These are phyloP conservation scores for Oryza glumipatula DNA, from an alignment of 176 grass and related monocot genomes.

Conservation along the genomic window DNA sequence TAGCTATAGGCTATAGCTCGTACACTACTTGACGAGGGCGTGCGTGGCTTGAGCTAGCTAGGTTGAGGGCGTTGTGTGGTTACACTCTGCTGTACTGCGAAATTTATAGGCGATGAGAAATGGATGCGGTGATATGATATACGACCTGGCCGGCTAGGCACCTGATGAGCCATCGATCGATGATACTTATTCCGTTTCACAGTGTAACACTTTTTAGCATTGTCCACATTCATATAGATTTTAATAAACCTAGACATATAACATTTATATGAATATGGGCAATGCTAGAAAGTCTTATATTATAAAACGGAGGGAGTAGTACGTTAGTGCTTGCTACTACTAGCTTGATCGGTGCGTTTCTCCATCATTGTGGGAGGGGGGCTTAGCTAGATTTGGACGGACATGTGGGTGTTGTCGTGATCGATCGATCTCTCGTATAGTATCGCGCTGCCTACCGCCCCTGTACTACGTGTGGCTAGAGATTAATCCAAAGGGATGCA, in stretches of 20 bases:
- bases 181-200: too few species aligned
- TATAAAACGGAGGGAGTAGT: too few species aligned
- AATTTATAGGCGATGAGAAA: conserved; percentile 40
- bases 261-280: too few species aligned
- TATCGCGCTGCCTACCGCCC: background rate
- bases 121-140: background rate
- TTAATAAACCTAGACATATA: too few species aligned
- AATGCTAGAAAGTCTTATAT: too few species aligned
- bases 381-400: background rate
- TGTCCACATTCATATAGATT: too few species aligned
- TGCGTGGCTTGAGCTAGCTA: background rate
- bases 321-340: background rate
- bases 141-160: conserved; percentile 34
- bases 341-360: conserved; percentile 23
- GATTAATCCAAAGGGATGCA: background rate
- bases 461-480: background rate
- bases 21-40: too few species aligned
- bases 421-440: background rate
- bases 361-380: conserved; percentile 2
- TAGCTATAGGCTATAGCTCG: background rate
- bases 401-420: background rate
- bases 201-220: too few species aligned
- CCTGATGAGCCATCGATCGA: conserved; percentile 34
- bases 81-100: background rate
- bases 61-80: background rate